phyloP scores from a whole-genome alignment of 352 stramenopile genomes.

The Elongisporangium undulatum region DNA sequence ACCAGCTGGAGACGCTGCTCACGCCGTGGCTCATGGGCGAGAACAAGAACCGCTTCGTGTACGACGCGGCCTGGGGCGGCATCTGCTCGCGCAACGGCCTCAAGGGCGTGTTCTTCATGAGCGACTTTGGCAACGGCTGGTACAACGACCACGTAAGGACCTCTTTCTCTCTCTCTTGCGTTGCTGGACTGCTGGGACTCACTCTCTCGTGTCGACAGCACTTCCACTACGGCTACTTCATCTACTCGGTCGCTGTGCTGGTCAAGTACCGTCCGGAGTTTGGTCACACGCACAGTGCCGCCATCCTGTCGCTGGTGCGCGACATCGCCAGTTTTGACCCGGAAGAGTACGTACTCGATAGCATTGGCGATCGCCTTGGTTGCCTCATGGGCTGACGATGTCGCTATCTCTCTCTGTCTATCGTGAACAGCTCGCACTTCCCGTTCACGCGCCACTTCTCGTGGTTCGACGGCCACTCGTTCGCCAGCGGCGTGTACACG shows the following conservation, averaged over 20 bases:
- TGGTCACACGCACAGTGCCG: conserved; percentile 58
- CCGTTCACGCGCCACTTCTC: conserved; percentile 94
- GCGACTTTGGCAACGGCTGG: conserved; percentile 92
- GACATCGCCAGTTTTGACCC: conserved; percentile 68
- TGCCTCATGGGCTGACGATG: not conserved
- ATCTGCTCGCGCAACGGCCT: conserved; percentile 90
- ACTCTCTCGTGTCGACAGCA: conserved; percentile 59
- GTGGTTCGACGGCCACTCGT: conserved; percentile 97
- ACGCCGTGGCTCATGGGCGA: conserved; percentile 72
- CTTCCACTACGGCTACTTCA: conserved; percentile 96
- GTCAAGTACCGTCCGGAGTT: conserved; percentile 75
- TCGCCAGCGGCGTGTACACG: conserved; percentile 93
- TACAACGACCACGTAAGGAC: conserved; percentile 86
- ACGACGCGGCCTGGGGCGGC: conserved; percentile 91
- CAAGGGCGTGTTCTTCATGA: conserved; percentile 86
- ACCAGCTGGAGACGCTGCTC: conserved; percentile 63
- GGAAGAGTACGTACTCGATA: conserved; percentile 74
- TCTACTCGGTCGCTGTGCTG: conserved; percentile 83
- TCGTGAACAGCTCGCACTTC: conserved; percentile 68
- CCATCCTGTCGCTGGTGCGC: conserved; percentile 68
- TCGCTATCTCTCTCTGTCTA: conserved; percentile 2
- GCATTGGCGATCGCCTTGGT: not conserved
- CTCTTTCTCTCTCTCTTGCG: not conserved
- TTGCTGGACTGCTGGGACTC: not conserved
- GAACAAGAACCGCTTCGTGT: conserved; percentile 87